phyloP scores from a whole-genome alignment of 1,284 basidiomycete genomes.

The Moniliella sp. region DNA sequence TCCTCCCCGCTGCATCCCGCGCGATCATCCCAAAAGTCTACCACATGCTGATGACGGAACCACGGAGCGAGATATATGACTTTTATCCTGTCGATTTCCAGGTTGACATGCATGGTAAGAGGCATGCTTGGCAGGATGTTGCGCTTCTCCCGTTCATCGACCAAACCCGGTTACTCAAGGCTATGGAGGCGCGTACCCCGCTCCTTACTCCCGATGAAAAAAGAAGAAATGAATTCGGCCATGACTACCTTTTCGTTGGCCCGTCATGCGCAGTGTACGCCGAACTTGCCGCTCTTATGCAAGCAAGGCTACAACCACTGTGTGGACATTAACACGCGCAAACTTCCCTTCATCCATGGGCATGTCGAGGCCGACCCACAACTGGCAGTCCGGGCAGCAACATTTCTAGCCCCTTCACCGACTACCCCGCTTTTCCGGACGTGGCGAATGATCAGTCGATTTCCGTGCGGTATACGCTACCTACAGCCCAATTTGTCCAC shows the following conservation, averaged over 20 bases:
- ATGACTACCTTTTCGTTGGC: slow-evolving; percentile 59
- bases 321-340: slow-evolving; percentile 42
- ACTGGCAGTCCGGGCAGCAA: too few species aligned
- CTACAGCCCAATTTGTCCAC: too few species aligned
- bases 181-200: slow-evolving; percentile 55
- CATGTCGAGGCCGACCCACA: slow-evolving; percentile 58
- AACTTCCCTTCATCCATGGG: slow-evolving; percentile 55
- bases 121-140: slow-evolving; percentile 97
- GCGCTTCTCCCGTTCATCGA: slow-evolving; percentile 91
- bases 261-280: slow-evolving; percentile 67
- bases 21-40: slow-evolving; percentile 66
- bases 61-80: slow-evolving; percentile 76
- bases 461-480: too few species aligned
- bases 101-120: slow-evolving; percentile 98
- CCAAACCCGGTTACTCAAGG: slow-evolving; percentile 46
- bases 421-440: too few species aligned
- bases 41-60: slow-evolving; percentile 66
- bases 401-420: too few species aligned
- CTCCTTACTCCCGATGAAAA: slow-evolving; percentile 60
- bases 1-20: slow-evolving; percentile 77
- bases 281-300: slow-evolving; percentile 57
- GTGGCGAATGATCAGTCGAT: too few species aligned
- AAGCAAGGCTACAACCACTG: slow-evolving; percentile 1
- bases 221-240: slow-evolving; percentile 63
- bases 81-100: slow-evolving; percentile 83